Conservation (phyloP, 305 asterid species). For the Fraxinus velutina region DNA sequence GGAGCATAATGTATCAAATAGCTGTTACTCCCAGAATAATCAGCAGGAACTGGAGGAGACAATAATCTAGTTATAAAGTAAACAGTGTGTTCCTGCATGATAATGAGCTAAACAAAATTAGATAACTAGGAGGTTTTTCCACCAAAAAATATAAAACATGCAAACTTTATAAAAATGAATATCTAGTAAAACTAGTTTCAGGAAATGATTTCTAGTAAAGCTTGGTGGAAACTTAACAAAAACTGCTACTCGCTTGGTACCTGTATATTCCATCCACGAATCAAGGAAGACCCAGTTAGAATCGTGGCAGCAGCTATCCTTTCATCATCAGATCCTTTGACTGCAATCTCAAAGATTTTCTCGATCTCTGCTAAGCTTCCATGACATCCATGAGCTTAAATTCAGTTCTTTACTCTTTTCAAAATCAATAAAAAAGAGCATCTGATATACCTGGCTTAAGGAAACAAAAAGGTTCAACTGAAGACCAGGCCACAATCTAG, state of each 20-base stretch:
- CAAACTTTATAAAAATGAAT: not conserved
- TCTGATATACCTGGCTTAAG: slow-evolving; percentile 34
- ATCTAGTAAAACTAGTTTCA: not conserved
- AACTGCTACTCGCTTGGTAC: slow-evolving; percentile 31
- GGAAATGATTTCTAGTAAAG: not conserved
- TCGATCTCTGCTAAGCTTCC: slow-evolving; percentile 96
- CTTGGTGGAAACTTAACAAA: not conserved
- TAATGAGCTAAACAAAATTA: slow-evolving; percentile 22
- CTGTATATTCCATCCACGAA: slow-evolving; percentile 88
- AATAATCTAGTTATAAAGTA: slow-evolving; percentile 79
- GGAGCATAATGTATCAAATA: slow-evolving; percentile 86
- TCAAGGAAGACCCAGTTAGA: slow-evolving; percentile 84
- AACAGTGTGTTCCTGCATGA: slow-evolving; percentile 76
- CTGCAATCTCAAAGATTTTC: slow-evolving; percentile 82
- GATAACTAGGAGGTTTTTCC: not conserved
- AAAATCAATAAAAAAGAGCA: slow-evolving; percentile 36
- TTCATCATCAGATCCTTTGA: slow-evolving; percentile 66
- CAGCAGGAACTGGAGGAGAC: slow-evolving; percentile 75
- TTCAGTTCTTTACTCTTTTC: slow-evolving; percentile 69
- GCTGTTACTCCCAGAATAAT: slow-evolving; percentile 60
- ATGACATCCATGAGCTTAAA: slow-evolving; percentile 76
- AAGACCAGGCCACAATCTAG: slow-evolving; percentile 26
- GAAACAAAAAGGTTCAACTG: slow-evolving; percentile 28
- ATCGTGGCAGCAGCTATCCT: slow-evolving; percentile 85
- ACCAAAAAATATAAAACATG: not conserved